A percentile compares a stretch with the other conserved stretches of the same genome.
phyloP scores from a whole-genome alignment of 768 basidiomycete genomes.

The Suillus alpinus region DNA sequence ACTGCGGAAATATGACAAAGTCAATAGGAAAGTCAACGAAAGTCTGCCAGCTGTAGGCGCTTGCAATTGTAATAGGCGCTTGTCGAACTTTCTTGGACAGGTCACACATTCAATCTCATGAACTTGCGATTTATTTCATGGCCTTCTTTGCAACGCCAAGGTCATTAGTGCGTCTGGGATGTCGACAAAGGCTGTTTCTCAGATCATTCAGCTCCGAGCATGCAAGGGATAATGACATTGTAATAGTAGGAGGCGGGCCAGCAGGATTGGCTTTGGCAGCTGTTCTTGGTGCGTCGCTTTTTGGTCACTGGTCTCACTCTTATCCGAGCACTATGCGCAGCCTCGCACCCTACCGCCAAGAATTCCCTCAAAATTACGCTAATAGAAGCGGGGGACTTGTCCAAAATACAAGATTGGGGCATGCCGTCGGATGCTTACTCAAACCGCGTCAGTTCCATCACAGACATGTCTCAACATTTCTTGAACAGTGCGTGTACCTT shows the following conservation, averaged over 20 bases:
- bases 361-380: slow-evolving; percentile 62
- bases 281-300: slow-evolving; percentile 63
- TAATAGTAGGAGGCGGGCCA: slow-evolving; percentile 94
- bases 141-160: slow-evolving; percentile 5
- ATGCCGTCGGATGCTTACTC: slow-evolving; percentile 56
- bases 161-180: slow-evolving; percentile 6
- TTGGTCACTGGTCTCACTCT: neutral
- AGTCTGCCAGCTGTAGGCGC: too few species aligned
- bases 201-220: slow-evolving; percentile 19
- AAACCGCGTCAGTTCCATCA: slow-evolving; percentile 85
- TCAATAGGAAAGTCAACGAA: neutral
- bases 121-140: slow-evolving; percentile 8
- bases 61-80: neutral
- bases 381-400: slow-evolving; percentile 79
- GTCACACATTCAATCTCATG: neutral
- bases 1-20: neutral
- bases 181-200: slow-evolving; percentile 5
- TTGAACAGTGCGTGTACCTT: slow-evolving; percentile 49
- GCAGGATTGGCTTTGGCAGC: slow-evolving; percentile 87
- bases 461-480: slow-evolving; percentile 67
- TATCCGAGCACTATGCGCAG: slow-evolving; percentile 31
- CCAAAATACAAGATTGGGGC: slow-evolving; percentile 66
- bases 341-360: slow-evolving; percentile 48
- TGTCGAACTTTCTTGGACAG: neutral
- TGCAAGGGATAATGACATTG: slow-evolving; percentile 70